These are phyloP conservation scores for Lagerstroemia speciosa DNA, from an alignment of 345 rosid genomes.

Conservation along the genomic window DNA sequence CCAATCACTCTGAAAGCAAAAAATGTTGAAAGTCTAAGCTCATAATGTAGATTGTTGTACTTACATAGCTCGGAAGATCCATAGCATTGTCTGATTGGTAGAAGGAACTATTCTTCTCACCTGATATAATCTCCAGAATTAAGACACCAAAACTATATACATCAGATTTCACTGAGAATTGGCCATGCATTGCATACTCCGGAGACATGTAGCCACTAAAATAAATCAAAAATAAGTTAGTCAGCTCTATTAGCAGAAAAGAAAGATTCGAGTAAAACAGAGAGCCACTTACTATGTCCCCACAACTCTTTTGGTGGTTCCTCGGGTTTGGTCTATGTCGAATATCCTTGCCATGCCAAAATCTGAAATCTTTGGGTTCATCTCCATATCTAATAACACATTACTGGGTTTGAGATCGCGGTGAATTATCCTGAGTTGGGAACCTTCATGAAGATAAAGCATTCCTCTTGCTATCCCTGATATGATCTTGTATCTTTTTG, in stretches of 20 bases:
- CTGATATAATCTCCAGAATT: no score
- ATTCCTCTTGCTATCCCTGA: conserved; percentile 15
- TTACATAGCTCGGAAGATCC: conserved; percentile 8
- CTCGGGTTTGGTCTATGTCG: conserved; percentile 13
- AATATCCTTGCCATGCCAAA: conserved; percentile 22
- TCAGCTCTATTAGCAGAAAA: not conserved
- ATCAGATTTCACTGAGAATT: no score
- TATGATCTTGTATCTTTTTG: conserved; percentile 12
- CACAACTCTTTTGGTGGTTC: conserved; percentile 7
- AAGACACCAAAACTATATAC: no score
- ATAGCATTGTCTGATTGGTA: no score
- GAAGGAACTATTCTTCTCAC: no score
- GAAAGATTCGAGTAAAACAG: not conserved
- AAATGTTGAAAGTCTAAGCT: no score
- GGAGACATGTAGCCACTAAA: conserved; percentile 31
- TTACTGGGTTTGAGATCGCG: conserved; percentile 22
- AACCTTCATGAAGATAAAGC: conserved; percentile 20
- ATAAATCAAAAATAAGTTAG: not conserved
- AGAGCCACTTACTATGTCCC: conserved; percentile 20
- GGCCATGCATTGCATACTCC: no score
- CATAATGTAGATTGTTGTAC: no score
- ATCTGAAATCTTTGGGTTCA: conserved; percentile 23
- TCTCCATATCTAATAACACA: conserved; percentile 12
- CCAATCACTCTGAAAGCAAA: no score
- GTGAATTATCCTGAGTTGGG: conserved; percentile 17